phyloP scores from a whole-genome alignment of 2,329 filamentous ascomycete species.

The Calcarisporium arbuscula region DNA sequence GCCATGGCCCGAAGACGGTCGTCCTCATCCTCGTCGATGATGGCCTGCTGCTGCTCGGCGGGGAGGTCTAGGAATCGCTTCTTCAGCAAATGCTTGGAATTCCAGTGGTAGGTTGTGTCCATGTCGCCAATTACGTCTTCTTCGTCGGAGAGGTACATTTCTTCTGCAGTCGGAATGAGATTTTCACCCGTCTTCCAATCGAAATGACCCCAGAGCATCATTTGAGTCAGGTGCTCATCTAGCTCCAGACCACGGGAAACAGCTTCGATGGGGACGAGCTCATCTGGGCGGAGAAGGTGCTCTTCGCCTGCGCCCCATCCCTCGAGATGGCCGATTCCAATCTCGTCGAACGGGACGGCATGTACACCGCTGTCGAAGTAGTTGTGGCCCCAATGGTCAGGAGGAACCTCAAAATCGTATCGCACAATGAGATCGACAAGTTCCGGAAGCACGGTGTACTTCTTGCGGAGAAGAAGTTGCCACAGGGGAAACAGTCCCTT shows the following conservation, averaged over 20 bases:
- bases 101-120: constrained; percentile 34
- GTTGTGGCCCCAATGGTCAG: constrained; percentile 17
- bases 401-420: constrained; percentile 45
- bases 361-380: constrained; percentile 28
- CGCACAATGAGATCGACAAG: constrained; percentile 50
- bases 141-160: constrained; percentile 46
- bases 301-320: constrained; percentile 44
- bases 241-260: constrained; percentile 45
- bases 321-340: constrained; percentile 49
- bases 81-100: constrained; percentile 38
- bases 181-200: constrained; percentile 46
- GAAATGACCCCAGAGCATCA: constrained; percentile 58
- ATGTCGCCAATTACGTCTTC: constrained; percentile 26
- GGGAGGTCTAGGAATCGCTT: constrained; percentile 34
- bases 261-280: constrained; percentile 52
- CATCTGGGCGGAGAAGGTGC: constrained; percentile 50
- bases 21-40: constrained; percentile 30
- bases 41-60: constrained; percentile 27
- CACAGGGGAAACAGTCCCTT: constrained; percentile 49
- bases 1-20: constrained; percentile 27
- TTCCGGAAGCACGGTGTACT: constrained; percentile 43
- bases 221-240: constrained; percentile 45
- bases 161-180: constrained; percentile 41
- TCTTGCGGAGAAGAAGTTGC: constrained; percentile 51
- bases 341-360: constrained; percentile 43